These are phyloP conservation scores for Lichtheimia ramosa DNA, from an alignment of 371 early-diverging fungal genomes.

Conservation along the genomic window DNA sequence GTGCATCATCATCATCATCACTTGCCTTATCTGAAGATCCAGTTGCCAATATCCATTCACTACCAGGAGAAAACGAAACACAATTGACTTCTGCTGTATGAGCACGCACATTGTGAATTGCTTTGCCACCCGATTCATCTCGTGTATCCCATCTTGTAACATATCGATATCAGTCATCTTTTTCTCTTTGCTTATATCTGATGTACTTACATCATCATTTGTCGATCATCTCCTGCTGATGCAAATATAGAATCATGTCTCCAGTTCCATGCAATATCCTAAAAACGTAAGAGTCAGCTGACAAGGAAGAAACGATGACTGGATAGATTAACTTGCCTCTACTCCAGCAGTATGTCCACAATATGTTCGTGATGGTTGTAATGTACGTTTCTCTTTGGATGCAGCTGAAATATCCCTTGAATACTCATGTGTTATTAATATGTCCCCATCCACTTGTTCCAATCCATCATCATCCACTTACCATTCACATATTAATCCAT, in stretches of 20 bases:
- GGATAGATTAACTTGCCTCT: constrained; percentile 51
- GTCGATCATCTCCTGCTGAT: constrained; percentile 94
- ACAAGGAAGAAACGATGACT: neutral
- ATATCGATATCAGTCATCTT: neutral
- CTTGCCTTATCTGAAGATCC: constrained; percentile 90
- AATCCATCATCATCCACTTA: constrained; percentile 18
- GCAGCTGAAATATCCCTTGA: constrained; percentile 38
- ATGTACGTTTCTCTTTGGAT: constrained; percentile 53
- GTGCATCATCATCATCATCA: neutral
- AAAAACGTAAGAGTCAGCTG: constrained; percentile 5
- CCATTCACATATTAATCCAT: constrained; percentile 83
- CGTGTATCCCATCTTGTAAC: constrained; percentile 71
- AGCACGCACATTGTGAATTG: constrained; percentile 75
- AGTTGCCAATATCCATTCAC: constrained; percentile 92
- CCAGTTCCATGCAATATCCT: constrained; percentile 94
- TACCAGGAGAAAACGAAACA: constrained; percentile 91
- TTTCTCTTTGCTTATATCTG: neutral
- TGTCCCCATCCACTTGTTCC: neutral
- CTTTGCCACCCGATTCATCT: constrained; percentile 45
- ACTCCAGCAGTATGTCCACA: constrained; percentile 89
- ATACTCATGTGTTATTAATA: neutral
- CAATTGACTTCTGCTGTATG: constrained; percentile 93
- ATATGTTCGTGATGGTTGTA: constrained; percentile 77
- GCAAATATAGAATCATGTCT: constrained; percentile 84
- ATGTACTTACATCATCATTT: constrained; percentile 73